Conservation (phyloP, 345 rosid species). For the Pistacia atlantica region DNA sequence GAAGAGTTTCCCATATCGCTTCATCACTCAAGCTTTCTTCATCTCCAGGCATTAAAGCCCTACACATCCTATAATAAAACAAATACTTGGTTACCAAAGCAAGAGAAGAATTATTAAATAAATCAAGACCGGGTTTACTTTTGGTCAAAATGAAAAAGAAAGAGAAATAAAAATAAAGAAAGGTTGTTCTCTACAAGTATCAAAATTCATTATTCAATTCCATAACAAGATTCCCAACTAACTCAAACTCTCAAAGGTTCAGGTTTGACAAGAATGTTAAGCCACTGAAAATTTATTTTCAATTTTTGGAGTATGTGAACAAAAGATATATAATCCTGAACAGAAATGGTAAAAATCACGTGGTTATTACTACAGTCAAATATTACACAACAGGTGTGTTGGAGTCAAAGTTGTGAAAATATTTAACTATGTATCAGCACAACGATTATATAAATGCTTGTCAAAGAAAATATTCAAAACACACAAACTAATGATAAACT, state of each 20-base stretch:
- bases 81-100: slow-evolving; percentile 2
- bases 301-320: slow-evolving; percentile 1
- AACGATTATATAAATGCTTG: slow-evolving; percentile 6
- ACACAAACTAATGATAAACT: background rate
- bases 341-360: background rate
- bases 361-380: background rate
- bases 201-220: background rate
- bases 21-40: slow-evolving; percentile 93
- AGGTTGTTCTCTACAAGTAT: background rate
- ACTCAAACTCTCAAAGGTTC: background rate
- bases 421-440: background rate
- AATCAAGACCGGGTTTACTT: background rate
- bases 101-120: slow-evolving; percentile 2
- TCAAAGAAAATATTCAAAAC: background rate
- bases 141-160: background rate
- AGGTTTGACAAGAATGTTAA: slow-evolving; percentile 7
- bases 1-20: slow-evolving; percentile 97
- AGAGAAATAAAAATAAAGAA: background rate
- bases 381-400: background rate
- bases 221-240: slow-evolving; percentile 7
- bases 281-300: background rate
- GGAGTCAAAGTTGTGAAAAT: background rate
- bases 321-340: background rate
- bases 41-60: slow-evolving; percentile 93
- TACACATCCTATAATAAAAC: slow-evolving; percentile 65